Evolutionary conservation across 306 rosid genomes (phyloP).

Genomic region (Myrica gale): DNA sequence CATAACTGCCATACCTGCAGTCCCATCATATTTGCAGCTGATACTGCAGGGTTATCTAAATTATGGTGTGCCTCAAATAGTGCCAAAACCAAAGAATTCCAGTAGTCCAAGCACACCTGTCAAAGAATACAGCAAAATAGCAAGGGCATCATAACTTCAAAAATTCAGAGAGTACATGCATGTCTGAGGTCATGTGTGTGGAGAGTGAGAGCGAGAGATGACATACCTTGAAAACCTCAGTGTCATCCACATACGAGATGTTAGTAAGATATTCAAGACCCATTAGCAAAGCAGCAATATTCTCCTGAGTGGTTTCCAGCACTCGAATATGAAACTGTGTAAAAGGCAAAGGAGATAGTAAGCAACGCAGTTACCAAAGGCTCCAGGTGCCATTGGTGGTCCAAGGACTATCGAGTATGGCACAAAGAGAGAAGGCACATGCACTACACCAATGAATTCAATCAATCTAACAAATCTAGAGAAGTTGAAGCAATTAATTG

Average conservation of each 20-base stretch:
- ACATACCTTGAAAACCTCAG: slow-evolving; percentile 90
- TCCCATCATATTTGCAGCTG: slow-evolving; percentile 61
- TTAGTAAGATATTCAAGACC: slow-evolving; percentile 94
- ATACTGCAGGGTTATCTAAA: slow-evolving; percentile 47
- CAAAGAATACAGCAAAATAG: slow-evolving; percentile 17
- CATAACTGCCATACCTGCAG: slow-evolving; percentile 41
- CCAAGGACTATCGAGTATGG: background rate
- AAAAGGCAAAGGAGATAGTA: background rate
- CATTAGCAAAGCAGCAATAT: slow-evolving; percentile 61
- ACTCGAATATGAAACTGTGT: slow-evolving; percentile 78
- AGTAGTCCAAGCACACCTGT: slow-evolving; percentile 96
- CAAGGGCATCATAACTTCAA: background rate
- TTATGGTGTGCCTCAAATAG: slow-evolving; percentile 55
- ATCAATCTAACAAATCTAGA: background rate
- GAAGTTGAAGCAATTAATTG: background rate
- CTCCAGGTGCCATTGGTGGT: background rate
- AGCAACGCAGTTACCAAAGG: background rate
- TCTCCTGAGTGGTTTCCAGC: slow-evolving; percentile 76
- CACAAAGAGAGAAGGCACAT: background rate
- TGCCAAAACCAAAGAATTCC: slow-evolving; percentile 89
- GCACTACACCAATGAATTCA: background rate
- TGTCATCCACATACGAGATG: slow-evolving; percentile 95
- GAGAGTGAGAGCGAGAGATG: background rate
- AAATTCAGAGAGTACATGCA: background rate
- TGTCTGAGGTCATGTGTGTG: no score